Base-by-base conservation (phyloP, 345 rosid genomes). In the Rhizophora mangle region DNA sequence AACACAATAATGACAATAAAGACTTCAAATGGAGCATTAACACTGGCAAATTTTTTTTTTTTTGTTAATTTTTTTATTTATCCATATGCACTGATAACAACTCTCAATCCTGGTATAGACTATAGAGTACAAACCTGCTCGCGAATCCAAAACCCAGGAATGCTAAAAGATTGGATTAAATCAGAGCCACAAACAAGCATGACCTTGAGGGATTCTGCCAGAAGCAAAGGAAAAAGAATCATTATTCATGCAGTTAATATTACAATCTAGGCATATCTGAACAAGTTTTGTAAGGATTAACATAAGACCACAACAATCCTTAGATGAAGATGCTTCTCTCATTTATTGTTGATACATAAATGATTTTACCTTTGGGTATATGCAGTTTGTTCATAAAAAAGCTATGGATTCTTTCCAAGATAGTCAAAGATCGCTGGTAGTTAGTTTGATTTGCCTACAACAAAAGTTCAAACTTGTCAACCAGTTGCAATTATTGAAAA, bases 161-260 rank as follows among this genome's bases (percentile, higher is more conserved):
- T 77, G 80, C 82, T 65, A 70, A 92, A 92, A 37, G 97, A 92
- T 68, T 88, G 81, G 27, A 92, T 84, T 65, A 95, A 81, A 82
- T 92, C 99, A 77, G 98, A 90, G 82, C 96, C 98, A 72, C 99
- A 95, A 39, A 95, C 74, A 64, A 95, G 88, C 97, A 92, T 86
- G 79, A 90, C 84, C 77, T 75, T 85, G 30, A 87, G 87, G 80
- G 88, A 81, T 66, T 68, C 98, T 92, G 76, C 69, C 68, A 76
- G 53, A 19, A 65, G 13, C 47, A 73, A 69, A 47, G 53, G 37
- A 43, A 47, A 75, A 52, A 4, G 26, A 65, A 30, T 20, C 3
- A 9, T 62, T 18, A 68, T 59, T 5, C 58, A 46, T 60, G 54
- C 56, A 16, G 22, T 49, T 26, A 6, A 26, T 27, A 53, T 20